These are phyloP conservation scores for Cucurbita maxima DNA, from an alignment of 306 rosid species.

Conservation along the genomic window DNA sequence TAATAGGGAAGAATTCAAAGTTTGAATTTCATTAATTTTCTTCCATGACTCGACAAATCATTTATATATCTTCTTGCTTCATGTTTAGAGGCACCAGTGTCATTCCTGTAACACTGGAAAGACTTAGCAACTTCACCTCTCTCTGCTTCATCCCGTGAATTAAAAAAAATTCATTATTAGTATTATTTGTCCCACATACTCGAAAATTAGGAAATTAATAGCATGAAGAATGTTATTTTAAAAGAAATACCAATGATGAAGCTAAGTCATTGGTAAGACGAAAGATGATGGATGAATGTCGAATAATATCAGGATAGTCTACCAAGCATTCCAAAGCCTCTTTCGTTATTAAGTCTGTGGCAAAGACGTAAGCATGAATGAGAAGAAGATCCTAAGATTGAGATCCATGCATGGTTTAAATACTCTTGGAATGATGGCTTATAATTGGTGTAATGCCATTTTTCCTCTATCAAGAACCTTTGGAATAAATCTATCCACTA, in stretches of 20 bases:
- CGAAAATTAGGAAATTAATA: no score
- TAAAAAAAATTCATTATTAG: neutral
- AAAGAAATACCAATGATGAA: slow-evolving; percentile 5
- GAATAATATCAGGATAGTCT: neutral
- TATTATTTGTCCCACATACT: no score
- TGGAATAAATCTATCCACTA: slow-evolving; percentile 17
- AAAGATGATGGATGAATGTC: neutral
- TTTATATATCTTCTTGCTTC: slow-evolving; percentile 11
- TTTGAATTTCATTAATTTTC: slow-evolving; percentile 6
- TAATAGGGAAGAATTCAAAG: neutral
- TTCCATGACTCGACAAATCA: slow-evolving; percentile 8
- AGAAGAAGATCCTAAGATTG: slow-evolving; percentile 6
- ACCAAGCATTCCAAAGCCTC: slow-evolving; percentile 5
- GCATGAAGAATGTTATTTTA: no score
- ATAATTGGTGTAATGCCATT: slow-evolving; percentile 11
- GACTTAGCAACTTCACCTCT: slow-evolving; percentile 19
- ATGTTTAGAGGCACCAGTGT: slow-evolving; percentile 6
- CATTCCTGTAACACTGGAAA: slow-evolving; percentile 27
- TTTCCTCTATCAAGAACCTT: slow-evolving; percentile 7
- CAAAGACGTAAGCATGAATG: slow-evolving; percentile 3
- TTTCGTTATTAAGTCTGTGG: neutral
- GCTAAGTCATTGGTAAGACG: slow-evolving; percentile 17
- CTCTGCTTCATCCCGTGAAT: neutral
- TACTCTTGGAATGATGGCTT: slow-evolving; percentile 14
- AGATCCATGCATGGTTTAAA: slow-evolving; percentile 15